phyloP scores from a whole-genome alignment of 345 rosid genomes.

The Populus alba region DNA sequence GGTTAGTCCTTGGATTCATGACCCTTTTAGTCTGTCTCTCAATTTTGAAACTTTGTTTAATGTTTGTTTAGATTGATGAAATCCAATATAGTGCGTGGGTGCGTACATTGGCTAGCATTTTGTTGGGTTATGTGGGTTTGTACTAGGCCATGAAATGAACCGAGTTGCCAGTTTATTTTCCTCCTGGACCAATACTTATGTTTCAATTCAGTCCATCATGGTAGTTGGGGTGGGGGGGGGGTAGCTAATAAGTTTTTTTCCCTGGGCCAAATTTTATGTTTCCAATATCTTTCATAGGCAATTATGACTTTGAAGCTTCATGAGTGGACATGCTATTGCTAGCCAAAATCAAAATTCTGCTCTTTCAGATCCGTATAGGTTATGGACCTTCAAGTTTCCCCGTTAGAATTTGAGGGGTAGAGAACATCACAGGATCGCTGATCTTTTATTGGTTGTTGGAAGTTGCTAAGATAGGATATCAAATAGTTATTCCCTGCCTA shows the following conservation, averaged over 20 bases:
- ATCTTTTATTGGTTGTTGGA: background rate
- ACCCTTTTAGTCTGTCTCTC: background rate
- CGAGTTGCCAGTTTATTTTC: background rate
- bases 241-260: background rate
- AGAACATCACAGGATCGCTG: background rate
- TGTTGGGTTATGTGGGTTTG: background rate
- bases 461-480: background rate
- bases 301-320: background rate
- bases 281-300: background rate
- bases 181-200: background rate
- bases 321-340: background rate
- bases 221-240: background rate
- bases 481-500: background rate
- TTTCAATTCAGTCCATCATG: background rate
- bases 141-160: background rate
- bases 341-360: background rate
- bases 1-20: conserved; percentile 40
- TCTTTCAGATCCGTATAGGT: background rate
- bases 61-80: background rate
- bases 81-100: background rate
- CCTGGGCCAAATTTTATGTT: background rate
- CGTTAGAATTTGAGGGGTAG: background rate
- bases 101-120: background rate
- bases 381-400: background rate
- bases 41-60: background rate